phyloP scores from a whole-genome alignment of 169 alveolate genomes.

The Cyclospora cayetanensis region DNA sequence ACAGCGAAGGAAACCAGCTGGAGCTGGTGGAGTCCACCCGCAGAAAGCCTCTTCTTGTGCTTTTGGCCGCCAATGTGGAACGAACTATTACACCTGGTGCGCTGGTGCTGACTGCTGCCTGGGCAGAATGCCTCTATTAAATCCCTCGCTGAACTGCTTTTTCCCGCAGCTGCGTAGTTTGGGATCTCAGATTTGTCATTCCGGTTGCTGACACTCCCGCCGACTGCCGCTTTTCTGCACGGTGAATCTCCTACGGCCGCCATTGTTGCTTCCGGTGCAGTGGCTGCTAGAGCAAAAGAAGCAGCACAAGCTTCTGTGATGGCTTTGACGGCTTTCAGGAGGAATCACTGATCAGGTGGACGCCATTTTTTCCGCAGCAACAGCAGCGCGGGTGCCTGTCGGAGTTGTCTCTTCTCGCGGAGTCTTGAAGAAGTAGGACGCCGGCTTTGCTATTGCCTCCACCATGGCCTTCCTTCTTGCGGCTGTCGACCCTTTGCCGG shows the following conservation, averaged over 20 bases:
- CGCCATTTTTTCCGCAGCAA: neutral
- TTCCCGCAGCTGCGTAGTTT: neutral
- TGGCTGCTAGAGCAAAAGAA: neutral
- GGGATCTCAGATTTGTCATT: neutral
- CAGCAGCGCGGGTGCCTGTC: neutral
- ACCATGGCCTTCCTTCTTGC: neutral
- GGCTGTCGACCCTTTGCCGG: neutral
- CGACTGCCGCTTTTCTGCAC: neutral
- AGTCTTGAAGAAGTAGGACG: neutral
- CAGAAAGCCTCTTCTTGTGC: neutral
- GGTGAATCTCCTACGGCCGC: neutral
- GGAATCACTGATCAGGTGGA: neutral
- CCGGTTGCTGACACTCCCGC: neutral
- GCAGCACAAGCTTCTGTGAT: neutral
- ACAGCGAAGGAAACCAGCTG: neutral
- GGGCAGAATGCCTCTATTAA: neutral
- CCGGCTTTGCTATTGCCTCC: neutral
- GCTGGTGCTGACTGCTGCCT: too few species aligned
- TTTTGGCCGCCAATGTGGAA: neutral
- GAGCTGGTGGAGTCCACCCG: neutral
- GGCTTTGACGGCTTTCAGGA: neutral
- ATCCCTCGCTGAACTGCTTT: neutral
- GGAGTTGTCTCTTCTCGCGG: neutral
- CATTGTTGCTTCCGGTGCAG: neutral
- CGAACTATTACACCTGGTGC: neutral